Base-by-base conservation (phyloP, 1,139 yeast species). In the Lodderomyces orthopsilosis region DNA sequence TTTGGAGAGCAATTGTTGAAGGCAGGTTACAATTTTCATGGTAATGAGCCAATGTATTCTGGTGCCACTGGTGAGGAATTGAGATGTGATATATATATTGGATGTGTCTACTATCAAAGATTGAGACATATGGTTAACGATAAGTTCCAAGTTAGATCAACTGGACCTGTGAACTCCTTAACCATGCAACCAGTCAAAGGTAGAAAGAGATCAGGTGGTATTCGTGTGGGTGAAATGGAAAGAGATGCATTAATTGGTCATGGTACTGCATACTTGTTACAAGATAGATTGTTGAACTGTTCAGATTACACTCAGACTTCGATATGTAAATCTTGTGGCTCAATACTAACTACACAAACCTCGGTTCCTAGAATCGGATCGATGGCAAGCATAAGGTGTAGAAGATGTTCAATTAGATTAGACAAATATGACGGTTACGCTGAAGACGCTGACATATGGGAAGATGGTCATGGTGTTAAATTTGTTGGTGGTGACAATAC, bases 161-260 rank as follows among this genome's bases (percentile, higher is more conserved):
- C 98, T 14, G 99, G 99, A 61, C 98, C 98, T 5, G 98, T 93
- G 33, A 91, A 91, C 66, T 82, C 95, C 30, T 77, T 93, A 59
- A 94, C 98, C 14, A 91, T 93, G 97, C 99, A 93, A 75, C 99
- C 99, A 38, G 98, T 93, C 47, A 93, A 94, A 74, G 99, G 99
- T 59, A 85, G 99, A 73, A 94, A 93, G 83, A 83, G 98, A 71
- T 83, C 86, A 53, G 99, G 99, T 70, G 99, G 99, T 85, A 93
- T 93, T 56, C 95, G 99, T 77, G 95, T 93, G 35, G 98, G 98
- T 64, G 98, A 93, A 68, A 93, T 93, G 99, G 99, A 93, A 72
- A 87, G 98, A 73, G 99, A 93, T 75, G 98, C 98, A 2, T 75
- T 93, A 57, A 90, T 93, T 63, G 99, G 98, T 49, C 98, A 94